phyloP scores from a whole-genome alignment of 169 alveolate species.

The Plasmodium berghei region DNA sequence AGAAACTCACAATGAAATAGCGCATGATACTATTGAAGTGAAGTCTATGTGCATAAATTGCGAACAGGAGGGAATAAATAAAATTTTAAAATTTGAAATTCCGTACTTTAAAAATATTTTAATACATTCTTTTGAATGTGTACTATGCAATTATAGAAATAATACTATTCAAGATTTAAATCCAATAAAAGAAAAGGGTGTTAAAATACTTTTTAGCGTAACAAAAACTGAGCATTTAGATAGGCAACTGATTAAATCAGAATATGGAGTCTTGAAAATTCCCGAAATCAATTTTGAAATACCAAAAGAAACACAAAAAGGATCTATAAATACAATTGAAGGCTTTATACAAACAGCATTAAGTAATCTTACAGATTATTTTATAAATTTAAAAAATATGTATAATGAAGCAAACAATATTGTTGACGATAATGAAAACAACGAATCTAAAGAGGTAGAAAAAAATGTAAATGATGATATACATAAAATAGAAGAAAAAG shows the following conservation, averaged over 20 bases:
- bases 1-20: not conserved
- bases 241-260: conserved; percentile 93
- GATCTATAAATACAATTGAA: conserved; percentile 93
- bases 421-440: conserved; percentile 13
- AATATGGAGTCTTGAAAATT: conserved; percentile 88
- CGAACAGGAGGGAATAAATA: conserved; percentile 91
- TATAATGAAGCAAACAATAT: conserved; percentile 44
- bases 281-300: conserved; percentile 96
- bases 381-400: conserved; percentile 43
- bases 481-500: not conserved
- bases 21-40: conserved; percentile 77
- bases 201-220: conserved; percentile 88
- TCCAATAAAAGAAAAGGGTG: conserved; percentile 93
- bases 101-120: conserved; percentile 93
- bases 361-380: conserved; percentile 75
- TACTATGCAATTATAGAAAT: conserved; percentile 93
- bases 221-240: conserved; percentile 87
- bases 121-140: conserved; percentile 91
- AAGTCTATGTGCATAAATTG: conserved; percentile 93
- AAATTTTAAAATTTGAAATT: conserved; percentile 89
- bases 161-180: conserved; percentile 95
- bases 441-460: not conserved
- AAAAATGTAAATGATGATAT: not conserved
- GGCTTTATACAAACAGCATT: conserved; percentile 77
- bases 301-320: conserved; percentile 94